Percentiles rank a stretch among this genome's conserved stretches.
These are phyloP conservation scores for Tarenaya hassleriana DNA, from an alignment of 345 rosid genomes.

Conservation along the genomic window DNA sequence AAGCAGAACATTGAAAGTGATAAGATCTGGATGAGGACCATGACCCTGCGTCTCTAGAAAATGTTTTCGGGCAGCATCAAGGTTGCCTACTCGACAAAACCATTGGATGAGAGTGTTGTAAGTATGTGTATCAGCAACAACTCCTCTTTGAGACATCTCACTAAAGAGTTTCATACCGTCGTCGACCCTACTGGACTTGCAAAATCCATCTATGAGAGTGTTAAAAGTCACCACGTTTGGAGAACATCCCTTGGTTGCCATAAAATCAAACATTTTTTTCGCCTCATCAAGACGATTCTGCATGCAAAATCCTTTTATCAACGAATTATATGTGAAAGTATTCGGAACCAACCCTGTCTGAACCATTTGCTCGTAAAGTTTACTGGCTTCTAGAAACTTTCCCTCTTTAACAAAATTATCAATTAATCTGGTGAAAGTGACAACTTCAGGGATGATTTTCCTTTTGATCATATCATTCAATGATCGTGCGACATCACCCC, in stretches of 20 bases:
- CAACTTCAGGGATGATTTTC: conserved; percentile 1
- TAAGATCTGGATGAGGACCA: neutral
- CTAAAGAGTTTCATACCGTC: neutral
- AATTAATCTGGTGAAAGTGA: neutral
- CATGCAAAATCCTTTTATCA: too few relatives aligned
- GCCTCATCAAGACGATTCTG: too few relatives aligned
- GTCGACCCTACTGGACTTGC: conserved; percentile 5
- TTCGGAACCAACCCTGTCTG: too few relatives aligned
- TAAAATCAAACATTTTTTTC: too few relatives aligned
- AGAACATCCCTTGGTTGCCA: too few relatives aligned
- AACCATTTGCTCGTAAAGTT: too few relatives aligned
- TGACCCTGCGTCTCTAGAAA: neutral
- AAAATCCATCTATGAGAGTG: too few relatives aligned
- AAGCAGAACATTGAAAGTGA: neutral
- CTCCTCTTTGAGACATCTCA: too few relatives aligned
- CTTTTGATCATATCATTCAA: conserved; percentile 7
- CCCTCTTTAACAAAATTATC: neutral
- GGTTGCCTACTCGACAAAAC: neutral
- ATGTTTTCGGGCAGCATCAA: conserved; percentile 6
- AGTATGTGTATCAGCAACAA: neutral
- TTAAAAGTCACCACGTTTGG: too few relatives aligned
- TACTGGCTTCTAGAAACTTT: too few relatives aligned
- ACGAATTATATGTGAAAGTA: too few relatives aligned
- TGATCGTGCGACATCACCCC: too few relatives aligned
- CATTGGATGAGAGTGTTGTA: conserved; percentile 5